Percentiles rank a stretch among this genome's conserved stretches.
Evolutionary conservation across 495 filamentous ascomycete species (phyloP).

Genomic region (Xylaria longipes): DNA sequence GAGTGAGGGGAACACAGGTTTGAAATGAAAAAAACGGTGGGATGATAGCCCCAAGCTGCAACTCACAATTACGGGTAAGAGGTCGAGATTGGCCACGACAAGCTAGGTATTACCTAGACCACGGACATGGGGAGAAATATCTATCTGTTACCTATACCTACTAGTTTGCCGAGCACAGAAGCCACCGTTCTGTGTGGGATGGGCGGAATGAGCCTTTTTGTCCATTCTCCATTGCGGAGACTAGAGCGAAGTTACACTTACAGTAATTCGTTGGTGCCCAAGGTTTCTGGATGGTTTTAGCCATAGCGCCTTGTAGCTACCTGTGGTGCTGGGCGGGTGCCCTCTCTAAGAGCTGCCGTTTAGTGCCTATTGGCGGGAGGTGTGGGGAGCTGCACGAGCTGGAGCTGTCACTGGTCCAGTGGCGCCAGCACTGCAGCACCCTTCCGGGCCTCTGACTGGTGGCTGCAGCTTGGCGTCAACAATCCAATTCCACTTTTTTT

Average conservation of each 20-base stretch:
- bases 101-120: too few species aligned
- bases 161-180: not conserved
- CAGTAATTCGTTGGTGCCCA: not conserved
- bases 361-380: not conserved
- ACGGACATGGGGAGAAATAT: not conserved
- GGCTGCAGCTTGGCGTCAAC: constrained; percentile 18
- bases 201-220: constrained; percentile 14
- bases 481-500: constrained; percentile 17
- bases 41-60: not conserved
- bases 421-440: not conserved
- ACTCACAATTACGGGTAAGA: not conserved
- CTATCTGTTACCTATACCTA: too few species aligned
- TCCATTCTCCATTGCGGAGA: not conserved
- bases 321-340: not conserved
- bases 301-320: not conserved
- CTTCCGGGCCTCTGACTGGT: not conserved
- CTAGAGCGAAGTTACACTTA: not conserved
- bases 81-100: not conserved
- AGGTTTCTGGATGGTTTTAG: not conserved
- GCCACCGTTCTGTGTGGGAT: constrained; percentile 5
- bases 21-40: not conserved
- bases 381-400: constrained; percentile 12
- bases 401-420: constrained; percentile 22
- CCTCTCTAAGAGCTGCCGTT: not conserved
- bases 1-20: not conserved